Evolutionary conservation across 129 eudicot genomes (phyloP).

Genomic region (Helichrysum umbraculigerum): DNA sequence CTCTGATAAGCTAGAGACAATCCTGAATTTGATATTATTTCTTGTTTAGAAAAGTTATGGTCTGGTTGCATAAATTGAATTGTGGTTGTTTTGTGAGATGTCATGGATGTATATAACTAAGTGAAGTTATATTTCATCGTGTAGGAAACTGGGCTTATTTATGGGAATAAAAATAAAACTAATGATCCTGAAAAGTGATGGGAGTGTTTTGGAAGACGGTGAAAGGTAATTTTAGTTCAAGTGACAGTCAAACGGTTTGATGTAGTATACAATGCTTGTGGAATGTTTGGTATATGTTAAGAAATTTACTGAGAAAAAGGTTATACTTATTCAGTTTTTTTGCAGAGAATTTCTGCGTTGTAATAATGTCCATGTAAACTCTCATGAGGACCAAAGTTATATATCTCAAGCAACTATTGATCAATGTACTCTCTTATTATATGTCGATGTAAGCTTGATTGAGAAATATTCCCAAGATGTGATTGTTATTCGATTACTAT

Average conservation of each 20-base stretch:
- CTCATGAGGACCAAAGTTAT: slow-evolving; percentile 18
- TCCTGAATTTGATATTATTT: too few species aligned
- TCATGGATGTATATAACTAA: not conserved
- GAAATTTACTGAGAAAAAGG: slow-evolving; percentile 21
- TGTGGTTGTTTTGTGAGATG: not conserved
- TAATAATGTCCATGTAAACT: slow-evolving; percentile 32
- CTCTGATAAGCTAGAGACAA: too few species aligned
- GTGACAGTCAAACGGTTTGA: slow-evolving; percentile 16
- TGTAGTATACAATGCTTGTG: slow-evolving; percentile 26
- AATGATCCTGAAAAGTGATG: slow-evolving; percentile 36
- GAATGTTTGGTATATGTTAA: slow-evolving; percentile 26
- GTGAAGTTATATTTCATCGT: slow-evolving; percentile 6
- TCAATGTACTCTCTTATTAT: not conserved
- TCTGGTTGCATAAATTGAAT: not conserved
- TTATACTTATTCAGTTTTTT: slow-evolving; percentile 27
- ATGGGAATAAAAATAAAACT: slow-evolving; percentile 51
- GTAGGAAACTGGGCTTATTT: slow-evolving; percentile 60
- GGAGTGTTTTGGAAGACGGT: slow-evolving; percentile 2
- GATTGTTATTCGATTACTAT: not conserved
- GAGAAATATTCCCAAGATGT: not conserved
- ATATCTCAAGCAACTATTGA: slow-evolving; percentile 15
- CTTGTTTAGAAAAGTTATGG: too few species aligned
- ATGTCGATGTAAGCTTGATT: not conserved
- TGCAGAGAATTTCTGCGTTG: slow-evolving; percentile 38
- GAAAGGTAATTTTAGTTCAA: slow-evolving; percentile 15